These are phyloP conservation scores for Psophocarpus tetragonolobus DNA, from an alignment of 306 rosid genomes.

Conservation along the genomic window DNA sequence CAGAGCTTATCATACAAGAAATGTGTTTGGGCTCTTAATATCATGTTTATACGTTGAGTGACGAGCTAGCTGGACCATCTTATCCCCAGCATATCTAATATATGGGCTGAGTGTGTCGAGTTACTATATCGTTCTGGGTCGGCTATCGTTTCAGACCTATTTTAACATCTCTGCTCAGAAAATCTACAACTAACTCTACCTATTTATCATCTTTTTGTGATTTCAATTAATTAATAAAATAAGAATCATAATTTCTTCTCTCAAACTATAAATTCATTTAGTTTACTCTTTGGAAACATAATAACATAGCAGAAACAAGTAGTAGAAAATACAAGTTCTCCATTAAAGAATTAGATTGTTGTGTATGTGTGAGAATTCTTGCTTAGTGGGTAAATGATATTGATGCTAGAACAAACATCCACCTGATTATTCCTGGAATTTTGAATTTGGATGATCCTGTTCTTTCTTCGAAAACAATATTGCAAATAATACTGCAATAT, in stretches of 20 bases:
- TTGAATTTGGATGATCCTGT: conserved; percentile 57
- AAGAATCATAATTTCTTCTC: background rate
- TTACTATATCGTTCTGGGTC: too few relatives aligned
- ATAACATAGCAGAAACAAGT: conserved; percentile 30
- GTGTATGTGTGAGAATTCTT: background rate
- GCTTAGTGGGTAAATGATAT: conserved; percentile 25
- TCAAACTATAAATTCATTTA: conserved; percentile 41
- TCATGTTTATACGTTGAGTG: too few relatives aligned
- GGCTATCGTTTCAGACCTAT: too few relatives aligned
- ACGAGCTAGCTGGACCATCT: too few relatives aligned
- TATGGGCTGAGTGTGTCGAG: too few relatives aligned
- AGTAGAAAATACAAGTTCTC: conserved; percentile 36
- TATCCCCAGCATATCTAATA: too few relatives aligned
- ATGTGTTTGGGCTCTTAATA: too few relatives aligned
- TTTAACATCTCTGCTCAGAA: too few relatives aligned
- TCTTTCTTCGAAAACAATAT: conserved; percentile 58
- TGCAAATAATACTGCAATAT: conserved; percentile 68
- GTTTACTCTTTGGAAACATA: conserved; percentile 46
- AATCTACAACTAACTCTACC: background rate
- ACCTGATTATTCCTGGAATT: conserved; percentile 48
- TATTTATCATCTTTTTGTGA: background rate
- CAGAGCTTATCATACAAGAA: too few relatives aligned
- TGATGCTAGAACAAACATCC: conserved; percentile 51
- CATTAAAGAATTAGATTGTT: background rate
- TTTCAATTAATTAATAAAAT: background rate